Evolutionary conservation across 1,284 basidiomycete genomes (phyloP).

Genomic region (Leccinum subfulvum): DNA sequence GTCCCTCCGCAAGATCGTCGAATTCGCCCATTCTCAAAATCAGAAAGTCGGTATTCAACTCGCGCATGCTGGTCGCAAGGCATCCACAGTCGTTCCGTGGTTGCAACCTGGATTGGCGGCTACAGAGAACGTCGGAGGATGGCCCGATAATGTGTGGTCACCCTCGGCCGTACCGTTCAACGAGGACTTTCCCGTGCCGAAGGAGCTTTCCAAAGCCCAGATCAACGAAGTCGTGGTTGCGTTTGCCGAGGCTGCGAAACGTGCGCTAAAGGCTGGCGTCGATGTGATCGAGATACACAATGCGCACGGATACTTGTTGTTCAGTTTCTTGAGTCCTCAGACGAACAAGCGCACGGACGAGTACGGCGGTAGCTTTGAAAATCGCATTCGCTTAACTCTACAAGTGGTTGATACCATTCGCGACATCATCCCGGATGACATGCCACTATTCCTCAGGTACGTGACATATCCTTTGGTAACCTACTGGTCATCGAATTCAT

Average conservation of each 20-base stretch:
- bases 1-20: conserved; percentile 67
- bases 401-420: conserved; percentile 56
- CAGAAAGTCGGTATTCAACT: conserved; percentile 79
- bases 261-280: conserved; percentile 52
- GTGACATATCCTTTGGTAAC: conserved; percentile 20
- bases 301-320: conserved; percentile 65
- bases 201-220: conserved; percentile 51
- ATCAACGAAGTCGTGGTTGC: conserved; percentile 60
- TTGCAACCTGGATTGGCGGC: conserved; percentile 40
- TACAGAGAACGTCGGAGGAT: conserved; percentile 59
- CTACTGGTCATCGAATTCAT: conserved; percentile 28
- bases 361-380: conserved; percentile 76
- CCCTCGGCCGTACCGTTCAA: conserved; percentile 60
- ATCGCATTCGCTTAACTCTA: conserved; percentile 60
- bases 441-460: conserved; percentile 71
- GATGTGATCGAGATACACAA: conserved; percentile 72
- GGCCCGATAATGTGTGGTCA: conserved; percentile 62
- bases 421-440: conserved; percentile 51
- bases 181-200: conserved; percentile 49
- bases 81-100: conserved; percentile 59
- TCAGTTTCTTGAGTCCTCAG: conserved; percentile 56
- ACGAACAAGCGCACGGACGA: conserved; percentile 70
- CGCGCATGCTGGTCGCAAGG: conserved; percentile 79
- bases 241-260: conserved; percentile 58
- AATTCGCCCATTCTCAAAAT: conserved; percentile 73